Evolutionary conservation across 257 asterid species (phyloP).

Genomic region (Rhazya stricta): DNA sequence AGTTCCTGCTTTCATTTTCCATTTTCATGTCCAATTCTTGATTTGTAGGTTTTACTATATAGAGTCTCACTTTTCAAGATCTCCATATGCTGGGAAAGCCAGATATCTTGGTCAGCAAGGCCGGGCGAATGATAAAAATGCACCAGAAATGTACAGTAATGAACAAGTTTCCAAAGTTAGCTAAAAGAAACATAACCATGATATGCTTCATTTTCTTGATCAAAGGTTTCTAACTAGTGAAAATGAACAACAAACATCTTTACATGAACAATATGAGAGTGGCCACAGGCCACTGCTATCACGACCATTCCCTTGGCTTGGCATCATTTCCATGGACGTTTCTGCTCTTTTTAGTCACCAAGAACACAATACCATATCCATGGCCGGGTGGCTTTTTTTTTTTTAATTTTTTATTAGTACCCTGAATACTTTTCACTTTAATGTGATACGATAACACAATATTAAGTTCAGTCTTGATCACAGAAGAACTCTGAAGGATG

Average conservation of each 20-base stretch:
- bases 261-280: not conserved
- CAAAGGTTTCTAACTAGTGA: too few relatives aligned
- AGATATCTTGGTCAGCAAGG: not conserved
- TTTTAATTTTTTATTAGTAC: too few relatives aligned
- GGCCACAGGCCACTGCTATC: not conserved
- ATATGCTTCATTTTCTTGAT: not conserved
- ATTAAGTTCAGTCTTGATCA: conserved; percentile 39
- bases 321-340: not conserved
- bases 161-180: not conserved
- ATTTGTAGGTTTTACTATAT: too few relatives aligned
- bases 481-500: conserved; percentile 28
- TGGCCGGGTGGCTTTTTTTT: too few relatives aligned
- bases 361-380: too few relatives aligned
- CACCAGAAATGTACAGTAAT: not conserved
- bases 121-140: not conserved
- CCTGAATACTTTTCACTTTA: too few relatives aligned
- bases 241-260: too few relatives aligned
- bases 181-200: too few relatives aligned
- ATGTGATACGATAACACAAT: too few relatives aligned
- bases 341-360: too few relatives aligned
- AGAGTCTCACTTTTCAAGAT: too few relatives aligned
- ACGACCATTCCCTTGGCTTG: not conserved
- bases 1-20: not conserved
- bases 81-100: too few relatives aligned
- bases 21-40: not conserved